Evolutionary conservation across 1,284 basidiomycete genomes (phyloP).

Genomic region (Marasmius fiardii): DNA sequence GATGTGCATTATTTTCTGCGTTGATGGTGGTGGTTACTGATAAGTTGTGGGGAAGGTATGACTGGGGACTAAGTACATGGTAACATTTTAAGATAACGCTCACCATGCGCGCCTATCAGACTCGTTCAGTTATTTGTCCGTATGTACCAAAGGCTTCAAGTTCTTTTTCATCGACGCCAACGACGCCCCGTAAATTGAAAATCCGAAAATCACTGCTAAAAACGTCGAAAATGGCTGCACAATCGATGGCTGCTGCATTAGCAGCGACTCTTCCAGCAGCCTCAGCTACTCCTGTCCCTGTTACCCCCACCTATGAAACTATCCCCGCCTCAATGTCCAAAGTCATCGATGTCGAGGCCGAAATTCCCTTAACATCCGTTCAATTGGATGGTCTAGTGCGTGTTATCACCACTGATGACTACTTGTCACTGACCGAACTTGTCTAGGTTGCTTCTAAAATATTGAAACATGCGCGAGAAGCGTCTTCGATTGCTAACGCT

Average conservation of each 20-base stretch:
- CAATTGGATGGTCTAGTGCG: conserved; percentile 85
- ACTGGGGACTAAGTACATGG: background rate
- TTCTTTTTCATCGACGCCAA: conserved; percentile 10
- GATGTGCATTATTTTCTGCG: too few relatives aligned
- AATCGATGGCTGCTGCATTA: conserved; percentile 86
- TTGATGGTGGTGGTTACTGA: too few relatives aligned
- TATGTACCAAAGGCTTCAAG: conserved; percentile 28
- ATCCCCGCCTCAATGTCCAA: conserved; percentile 90
- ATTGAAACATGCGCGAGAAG: conserved; percentile 79
- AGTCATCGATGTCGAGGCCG: conserved; percentile 86
- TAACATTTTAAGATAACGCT: too few relatives aligned
- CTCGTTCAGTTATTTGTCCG: conserved; percentile 20
- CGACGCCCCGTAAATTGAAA: background rate
- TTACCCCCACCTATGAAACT: conserved; percentile 65
- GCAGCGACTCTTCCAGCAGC: conserved; percentile 80
- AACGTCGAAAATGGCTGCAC: conserved; percentile 44
- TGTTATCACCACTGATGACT: conserved; percentile 16
- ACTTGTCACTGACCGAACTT: conserved; percentile 5
- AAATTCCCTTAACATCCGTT: conserved; percentile 74
- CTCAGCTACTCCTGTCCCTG: conserved; percentile 48
- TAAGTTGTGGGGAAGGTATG: background rate
- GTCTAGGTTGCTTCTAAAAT: conserved; percentile 89
- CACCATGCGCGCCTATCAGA: background rate
- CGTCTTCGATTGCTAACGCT: conserved; percentile 55
- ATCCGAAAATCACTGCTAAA: conserved; percentile 1